Evolutionary conservation across 148 eudicot genomes (phyloP), one percentile per base, ranked within the genome.

Genomic region (Fagopyrum esculentum): DNA sequence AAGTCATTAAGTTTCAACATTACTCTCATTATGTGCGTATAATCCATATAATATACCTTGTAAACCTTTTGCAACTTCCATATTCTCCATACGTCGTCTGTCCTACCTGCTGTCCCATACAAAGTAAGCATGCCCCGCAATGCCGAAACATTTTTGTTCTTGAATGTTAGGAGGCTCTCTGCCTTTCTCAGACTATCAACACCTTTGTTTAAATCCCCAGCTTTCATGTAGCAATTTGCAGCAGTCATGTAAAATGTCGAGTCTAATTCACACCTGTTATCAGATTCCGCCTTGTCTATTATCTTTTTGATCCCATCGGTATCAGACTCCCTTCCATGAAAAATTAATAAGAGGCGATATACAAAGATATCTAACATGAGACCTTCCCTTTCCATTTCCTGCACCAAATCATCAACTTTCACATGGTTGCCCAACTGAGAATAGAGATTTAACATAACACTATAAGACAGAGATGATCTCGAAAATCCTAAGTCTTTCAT

Each of bases 51-150:
- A 71, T 69, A 50, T 17, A 78, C 43, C 75, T 73, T 82, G 46
- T 69, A 45, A 57, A 17, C 26, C 78, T 79, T 81, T 83, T 78
- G 78, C 22, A 76, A 49, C 69, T 80, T 46, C 89, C 87, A 86
- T 60, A 81, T 45, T 60, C 87, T 77, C 55, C 82, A 71, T 63
- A 84, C 84, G 13, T 86, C 87, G 45, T 84, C 89, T 74, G 76
- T 81, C 46, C 59, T 77, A 55, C 87, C 86, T 26, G 79, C 72
- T 17, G 69, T 10, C 1, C 86, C 83, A 56, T 86, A 86, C 22
- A 73, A 72, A 8, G 83, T 80, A 19, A 84, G 73, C 74, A 84
- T 47, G 73, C 11, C 47, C 66, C 69, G 49, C 13, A 69, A 82
- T 13, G 80, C 84, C 50, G 76, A 45, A 45, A 66, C 77, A 66